phyloP scores from a whole-genome alignment of 208 protist genomes.

The Balamuthia mandrillaris region DNA sequence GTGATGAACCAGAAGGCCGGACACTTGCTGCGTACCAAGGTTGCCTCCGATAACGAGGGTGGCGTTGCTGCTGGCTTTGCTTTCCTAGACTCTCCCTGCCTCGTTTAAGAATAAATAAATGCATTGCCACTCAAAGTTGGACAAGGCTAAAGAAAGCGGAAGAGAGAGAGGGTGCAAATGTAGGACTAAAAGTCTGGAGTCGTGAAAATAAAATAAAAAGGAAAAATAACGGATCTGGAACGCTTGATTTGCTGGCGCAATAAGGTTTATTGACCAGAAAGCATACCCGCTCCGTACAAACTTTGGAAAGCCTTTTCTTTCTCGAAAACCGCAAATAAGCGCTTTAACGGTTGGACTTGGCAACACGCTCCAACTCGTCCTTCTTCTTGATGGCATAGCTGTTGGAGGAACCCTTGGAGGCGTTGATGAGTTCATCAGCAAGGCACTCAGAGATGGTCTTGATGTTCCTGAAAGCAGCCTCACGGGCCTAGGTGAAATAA shows the following conservation, averaged over 20 bases:
- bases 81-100: constrained; percentile 79
- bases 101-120: neutral
- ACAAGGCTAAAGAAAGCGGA: no score
- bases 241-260: no score
- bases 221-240: no score
- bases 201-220: no score
- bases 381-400: constrained; percentile 99
- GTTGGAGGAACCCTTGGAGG: constrained; percentile 95
- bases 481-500: constrained; percentile 72
- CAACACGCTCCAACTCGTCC: constrained; percentile 99
- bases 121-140: neutral
- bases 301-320: no score
- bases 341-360: constrained; percentile 98
- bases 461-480: constrained; percentile 98
- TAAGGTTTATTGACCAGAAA: no score
- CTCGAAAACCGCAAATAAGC: no score
- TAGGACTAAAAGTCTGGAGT: no score
- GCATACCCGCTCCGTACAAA: no score
- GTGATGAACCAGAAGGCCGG: constrained; percentile 75
- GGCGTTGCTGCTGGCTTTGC: constrained; percentile 89
- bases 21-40: constrained; percentile 87
- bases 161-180: no score
- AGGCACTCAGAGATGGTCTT: constrained; percentile 99
- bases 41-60: constrained; percentile 81
- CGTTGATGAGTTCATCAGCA: constrained; percentile 99